Evolutionary conservation across 2,329 filamentous ascomycete species (phyloP), one percentile per base, ranked within the genome.

Genomic region (Bisporella sp.): DNA sequence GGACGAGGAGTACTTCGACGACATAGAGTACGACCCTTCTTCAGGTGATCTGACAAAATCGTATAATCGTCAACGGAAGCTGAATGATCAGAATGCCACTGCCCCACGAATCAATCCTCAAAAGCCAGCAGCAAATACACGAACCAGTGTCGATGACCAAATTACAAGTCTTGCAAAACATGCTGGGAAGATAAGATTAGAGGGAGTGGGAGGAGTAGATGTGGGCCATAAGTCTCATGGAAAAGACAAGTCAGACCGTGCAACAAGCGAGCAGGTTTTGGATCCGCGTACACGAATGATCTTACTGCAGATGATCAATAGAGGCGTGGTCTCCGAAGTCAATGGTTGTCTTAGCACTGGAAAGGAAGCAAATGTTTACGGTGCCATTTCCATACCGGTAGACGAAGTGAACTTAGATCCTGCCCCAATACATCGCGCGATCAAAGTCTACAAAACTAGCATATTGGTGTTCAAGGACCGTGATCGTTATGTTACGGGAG

Each of bases 391-490:
- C 3, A 73, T 81, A 46, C 71, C 74, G 1, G 73, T 77, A 2
- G 70, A 81, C 5, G 76, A 78, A 7, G 70, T 66, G 28, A 68
- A 77, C 6, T 73, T 74, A 39, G 68, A 70, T 13, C 60, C 66
- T 2, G 71, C 76, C 21, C 71, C 79, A 1, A 70, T 83, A 1
- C 89, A 96, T 63, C 82, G 89, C 45, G 93, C 93, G 9, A 90
- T 97, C 75, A 99, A 99, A 72, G 89, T 99, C 46, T 99, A 99
- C 81, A 99, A 99, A 78, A 99, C 93, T 6, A 87, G 88, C 49
- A 99, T 99, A 57, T 74, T 99, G 32, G 90, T 95, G 29, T 99
- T 99, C 81, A 97, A 97, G 72, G 93, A 99, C 70, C 81, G 93
- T 52, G 91, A 96, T 70, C 86, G 90, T 63, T 99, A 99, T 69